phyloP scores from a whole-genome alignment of 805 yeast species.

The Teunomyces stri region DNA sequence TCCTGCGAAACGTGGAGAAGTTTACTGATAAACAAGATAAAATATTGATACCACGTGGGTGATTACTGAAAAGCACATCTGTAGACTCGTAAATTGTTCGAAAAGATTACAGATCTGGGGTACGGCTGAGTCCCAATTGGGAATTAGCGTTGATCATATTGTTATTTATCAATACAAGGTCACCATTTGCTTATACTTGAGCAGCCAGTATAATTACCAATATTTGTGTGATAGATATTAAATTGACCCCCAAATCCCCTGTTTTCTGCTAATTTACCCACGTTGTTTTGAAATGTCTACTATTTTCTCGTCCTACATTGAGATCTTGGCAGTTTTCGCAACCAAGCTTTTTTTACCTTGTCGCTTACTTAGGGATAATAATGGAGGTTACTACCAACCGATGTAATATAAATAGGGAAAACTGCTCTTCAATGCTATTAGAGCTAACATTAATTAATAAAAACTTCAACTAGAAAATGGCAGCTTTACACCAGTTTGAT shows the following conservation, averaged over 20 bases:
- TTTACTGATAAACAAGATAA: background rate
- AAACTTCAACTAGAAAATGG: slow-evolving; percentile 14
- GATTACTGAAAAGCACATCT: background rate
- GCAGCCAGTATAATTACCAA: no score
- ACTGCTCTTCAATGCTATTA: background rate
- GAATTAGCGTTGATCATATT: background rate
- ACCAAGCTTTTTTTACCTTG: slow-evolving; percentile 3
- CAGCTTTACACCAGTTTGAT: slow-evolving; percentile 56
- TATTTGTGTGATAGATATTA: no score
- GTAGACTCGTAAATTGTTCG: background rate
- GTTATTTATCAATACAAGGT: background rate
- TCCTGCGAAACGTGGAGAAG: background rate
- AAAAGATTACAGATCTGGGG: background rate
- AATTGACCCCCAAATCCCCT: background rate
- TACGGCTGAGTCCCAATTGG: background rate
- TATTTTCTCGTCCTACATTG: background rate
- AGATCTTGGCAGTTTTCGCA: slow-evolving; percentile 4
- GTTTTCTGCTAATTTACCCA: background rate
- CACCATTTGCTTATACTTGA: no score
- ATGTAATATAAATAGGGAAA: slow-evolving; percentile 1
- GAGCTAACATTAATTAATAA: background rate
- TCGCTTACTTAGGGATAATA: background rate
- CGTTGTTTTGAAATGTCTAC: background rate
- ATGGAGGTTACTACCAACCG: background rate
- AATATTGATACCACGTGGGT: background rate